phyloP scores from a whole-genome alignment of 2,329 filamentous ascomycete species.

The Helotiales sp. region DNA sequence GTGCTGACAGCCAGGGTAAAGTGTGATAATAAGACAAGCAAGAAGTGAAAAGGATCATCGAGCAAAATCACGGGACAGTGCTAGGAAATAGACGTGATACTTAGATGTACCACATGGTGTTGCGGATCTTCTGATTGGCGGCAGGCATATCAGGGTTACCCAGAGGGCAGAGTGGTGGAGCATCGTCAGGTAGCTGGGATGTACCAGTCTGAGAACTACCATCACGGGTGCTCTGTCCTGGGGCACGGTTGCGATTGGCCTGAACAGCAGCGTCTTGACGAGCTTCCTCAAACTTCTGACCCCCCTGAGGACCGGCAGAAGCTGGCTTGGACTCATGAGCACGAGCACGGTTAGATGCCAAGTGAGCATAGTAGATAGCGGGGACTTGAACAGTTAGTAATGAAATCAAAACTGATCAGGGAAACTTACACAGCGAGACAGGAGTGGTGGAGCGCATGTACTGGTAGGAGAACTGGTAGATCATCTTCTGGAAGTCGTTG shows the following conservation, averaged over 20 bases:
- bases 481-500: slow-evolving; percentile 77
- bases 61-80: slow-evolving; percentile 21
- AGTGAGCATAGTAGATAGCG: slow-evolving; percentile 92
- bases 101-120: slow-evolving; percentile 38
- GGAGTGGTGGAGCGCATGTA: slow-evolving; percentile 91
- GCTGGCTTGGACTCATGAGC: slow-evolving; percentile 63
- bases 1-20: slow-evolving; percentile 5
- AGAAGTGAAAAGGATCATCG: slow-evolving; percentile 20
- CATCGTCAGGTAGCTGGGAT: slow-evolving; percentile 14
- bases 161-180: slow-evolving; percentile 30
- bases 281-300: slow-evolving; percentile 41
- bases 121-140: slow-evolving; percentile 25
- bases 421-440: slow-evolving; percentile 57
- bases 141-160: slow-evolving; percentile 19
- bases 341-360: slow-evolving; percentile 79
- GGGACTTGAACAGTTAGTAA: slow-evolving; percentile 48
- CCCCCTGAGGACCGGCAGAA: slow-evolving; percentile 45
- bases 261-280: slow-evolving; percentile 22
- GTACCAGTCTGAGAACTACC: slow-evolving; percentile 26
- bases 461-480: slow-evolving; percentile 94
- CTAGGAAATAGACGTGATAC: not conserved
- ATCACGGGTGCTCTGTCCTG: slow-evolving; percentile 6
- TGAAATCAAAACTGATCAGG: not conserved
- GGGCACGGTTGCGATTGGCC: not conserved
- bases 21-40: slow-evolving; percentile 20